Base-by-base conservation (phyloP, 768 basidiomycete species). In the Tricholomella constricta region DNA sequence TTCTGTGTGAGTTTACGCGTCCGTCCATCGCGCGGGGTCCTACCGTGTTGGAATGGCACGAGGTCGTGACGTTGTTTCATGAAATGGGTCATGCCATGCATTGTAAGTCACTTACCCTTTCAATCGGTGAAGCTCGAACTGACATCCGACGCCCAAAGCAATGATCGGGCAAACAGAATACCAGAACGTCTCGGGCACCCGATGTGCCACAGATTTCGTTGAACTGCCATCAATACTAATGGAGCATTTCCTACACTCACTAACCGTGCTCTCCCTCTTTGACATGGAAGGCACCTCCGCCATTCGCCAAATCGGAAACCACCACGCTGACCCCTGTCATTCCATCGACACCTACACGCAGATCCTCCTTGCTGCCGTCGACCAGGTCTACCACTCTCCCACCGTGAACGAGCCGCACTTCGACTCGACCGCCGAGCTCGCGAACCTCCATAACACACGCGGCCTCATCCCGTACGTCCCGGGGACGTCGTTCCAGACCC, bases 51-150 rank as follows among this genome's bases (percentile, higher is more conserved):
- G 85, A 87, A 51, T 98, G 95, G 94, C 88, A 89, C 61, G 94
- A 98, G 60, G 91, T 98, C 8, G 77, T 89, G 66, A 98, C 96
- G 2, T 74, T 98, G 20, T 97, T 94, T 72, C 97, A 99, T 62
- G 97, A 99, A 72, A 97, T 98, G 94, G 97, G 97, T 1, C 97
- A 99, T 72, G 97, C 97, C 10, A 94, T 99, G 83, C 97, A 99
- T 67, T 99, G 97, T 98, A 64, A 78, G 94, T 78, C 11, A 36
- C 25, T 40, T 49, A 34, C 17, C 23, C 26, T 29, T 15, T 35
- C 45, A 23, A 37, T n/a, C 41, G 37, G 46, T 19, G 42, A 32
- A 14, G 45, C 46, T 48, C 29, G 23, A 20, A 31, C 26, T 15
- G 23, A 23, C 4, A 17, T 42, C 42, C 49, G 29, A 57, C 40